These are phyloP conservation scores for Agrocybe pediades DNA, from an alignment of 768 basidiomycete genomes.

Conservation along the genomic window DNA sequence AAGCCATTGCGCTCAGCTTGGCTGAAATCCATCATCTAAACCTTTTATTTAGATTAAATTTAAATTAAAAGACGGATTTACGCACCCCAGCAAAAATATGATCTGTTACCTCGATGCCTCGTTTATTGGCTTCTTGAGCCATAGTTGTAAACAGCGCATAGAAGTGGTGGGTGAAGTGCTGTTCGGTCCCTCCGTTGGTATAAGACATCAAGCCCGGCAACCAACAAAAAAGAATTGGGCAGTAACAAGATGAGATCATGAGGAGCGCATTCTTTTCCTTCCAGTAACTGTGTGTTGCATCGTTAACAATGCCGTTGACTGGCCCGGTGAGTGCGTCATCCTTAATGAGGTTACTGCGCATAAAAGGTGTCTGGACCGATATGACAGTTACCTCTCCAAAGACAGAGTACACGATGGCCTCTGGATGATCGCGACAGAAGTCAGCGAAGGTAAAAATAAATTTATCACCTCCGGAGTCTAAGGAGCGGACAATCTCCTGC, in stretches of 20 bases:
- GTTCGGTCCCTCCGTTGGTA: background rate
- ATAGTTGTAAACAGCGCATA: slow-evolving; percentile 21
- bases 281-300: too few relatives aligned
- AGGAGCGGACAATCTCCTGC: background rate
- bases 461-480: background rate
- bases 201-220: background rate
- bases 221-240: background rate
- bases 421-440: background rate
- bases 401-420: background rate
- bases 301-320: too few relatives aligned
- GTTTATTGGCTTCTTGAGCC: slow-evolving; percentile 16
- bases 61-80: background rate
- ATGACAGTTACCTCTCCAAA: background rate
- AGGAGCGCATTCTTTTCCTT: too few relatives aligned
- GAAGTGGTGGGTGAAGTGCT: background rate
- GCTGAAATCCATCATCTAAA: slow-evolving; percentile 34
- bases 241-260: background rate
- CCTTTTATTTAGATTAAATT: background rate
- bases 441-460: background rate
- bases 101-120: slow-evolving; percentile 12
- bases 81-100: slow-evolving; percentile 19
- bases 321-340: background rate
- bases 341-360: background rate
- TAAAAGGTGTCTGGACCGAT: background rate
- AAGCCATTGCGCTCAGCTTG: slow-evolving; percentile 31